A percentile compares a stretch with the other conserved stretches of the same genome.
Evolutionary conservation across 306 rosid species (phyloP).

Genomic region (Pachyrhizus erosus): DNA sequence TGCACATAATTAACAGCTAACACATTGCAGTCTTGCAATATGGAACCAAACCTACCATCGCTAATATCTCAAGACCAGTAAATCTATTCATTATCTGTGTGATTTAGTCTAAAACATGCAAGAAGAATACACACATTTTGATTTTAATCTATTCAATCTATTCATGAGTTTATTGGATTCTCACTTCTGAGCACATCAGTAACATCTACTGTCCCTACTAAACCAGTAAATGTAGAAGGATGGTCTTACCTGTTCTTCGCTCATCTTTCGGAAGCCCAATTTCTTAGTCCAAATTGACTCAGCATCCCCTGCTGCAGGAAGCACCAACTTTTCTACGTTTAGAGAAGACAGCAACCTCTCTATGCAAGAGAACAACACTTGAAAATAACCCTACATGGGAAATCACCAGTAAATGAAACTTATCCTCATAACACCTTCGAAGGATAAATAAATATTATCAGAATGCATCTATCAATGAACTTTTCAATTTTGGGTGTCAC

Average conservation of each 20-base stretch:
- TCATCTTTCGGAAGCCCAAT: constrained; percentile 87
- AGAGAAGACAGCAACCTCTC: constrained; percentile 81
- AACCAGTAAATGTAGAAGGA: constrained; percentile 11
- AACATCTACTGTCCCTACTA: not conserved
- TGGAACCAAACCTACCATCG: constrained; percentile 8
- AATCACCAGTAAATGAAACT: constrained; percentile 22
- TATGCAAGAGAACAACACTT: constrained; percentile 87
- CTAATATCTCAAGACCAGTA: constrained; percentile 20
- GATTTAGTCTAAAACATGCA: not conserved
- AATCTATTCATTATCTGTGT: not conserved
- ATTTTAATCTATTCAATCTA: constrained; percentile 8
- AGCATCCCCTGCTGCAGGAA: constrained; percentile 98
- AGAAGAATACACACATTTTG: not conserved
- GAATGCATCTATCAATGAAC: constrained; percentile 17
- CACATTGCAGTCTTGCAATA: not conserved
- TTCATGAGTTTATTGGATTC: constrained; percentile 3
- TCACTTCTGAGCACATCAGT: not conserved
- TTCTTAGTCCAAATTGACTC: constrained; percentile 98
- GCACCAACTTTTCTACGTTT: constrained; percentile 90
- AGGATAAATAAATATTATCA: constrained; percentile 15
- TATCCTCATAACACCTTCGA: constrained; percentile 12
- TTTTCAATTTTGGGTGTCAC: constrained; percentile 6
- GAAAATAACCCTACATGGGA: constrained; percentile 84
- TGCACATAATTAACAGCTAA: constrained; percentile 21
- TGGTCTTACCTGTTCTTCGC: constrained; percentile 80